Conservation (phyloP, 2,329 filamentous ascomycete species). For the Hypocrella siamensis region DNA sequence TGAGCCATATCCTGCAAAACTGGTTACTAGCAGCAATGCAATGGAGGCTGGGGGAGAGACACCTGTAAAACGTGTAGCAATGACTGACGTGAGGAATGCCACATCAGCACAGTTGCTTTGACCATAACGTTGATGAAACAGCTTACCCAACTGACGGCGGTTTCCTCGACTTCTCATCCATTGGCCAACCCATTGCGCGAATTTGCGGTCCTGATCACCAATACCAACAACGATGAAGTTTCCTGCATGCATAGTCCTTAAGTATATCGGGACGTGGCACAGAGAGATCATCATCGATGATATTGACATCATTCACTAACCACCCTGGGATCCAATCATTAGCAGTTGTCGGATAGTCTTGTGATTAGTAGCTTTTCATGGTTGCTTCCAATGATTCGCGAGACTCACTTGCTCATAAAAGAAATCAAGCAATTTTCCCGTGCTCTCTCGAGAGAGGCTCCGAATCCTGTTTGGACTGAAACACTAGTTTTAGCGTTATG, state of each 20-base stretch:
- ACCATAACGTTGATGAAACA: background rate
- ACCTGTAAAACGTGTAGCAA: slow-evolving; percentile 43
- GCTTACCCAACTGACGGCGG: slow-evolving; percentile 44
- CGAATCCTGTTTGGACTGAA: background rate
- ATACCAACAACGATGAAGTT: slow-evolving; percentile 63
- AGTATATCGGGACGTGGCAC: background rate
- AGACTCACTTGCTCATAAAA: slow-evolving; percentile 38
- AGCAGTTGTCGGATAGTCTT: background rate
- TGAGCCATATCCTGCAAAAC: slow-evolving; percentile 41
- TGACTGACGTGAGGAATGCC: slow-evolving; percentile 25
- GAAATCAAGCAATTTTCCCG: slow-evolving; percentile 50
- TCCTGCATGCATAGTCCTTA: slow-evolving; percentile 18
- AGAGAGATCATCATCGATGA: background rate
- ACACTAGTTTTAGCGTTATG: background rate
- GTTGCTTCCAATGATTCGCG: background rate
- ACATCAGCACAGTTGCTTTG: background rate
- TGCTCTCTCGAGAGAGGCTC: slow-evolving; percentile 30
- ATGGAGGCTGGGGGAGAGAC: slow-evolving; percentile 24
- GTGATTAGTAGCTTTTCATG: background rate
- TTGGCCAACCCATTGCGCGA: slow-evolving; percentile 52
- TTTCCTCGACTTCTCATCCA: slow-evolving; percentile 52
- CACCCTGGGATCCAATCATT: slow-evolving; percentile 8
- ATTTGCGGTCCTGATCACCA: slow-evolving; percentile 49
- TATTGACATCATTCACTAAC: slow-evolving; percentile 5
- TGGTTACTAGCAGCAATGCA: too few species aligned